phyloP scores from a whole-genome alignment of 1,284 basidiomycete genomes.

The Cutaneotrichosporon sp. region DNA sequence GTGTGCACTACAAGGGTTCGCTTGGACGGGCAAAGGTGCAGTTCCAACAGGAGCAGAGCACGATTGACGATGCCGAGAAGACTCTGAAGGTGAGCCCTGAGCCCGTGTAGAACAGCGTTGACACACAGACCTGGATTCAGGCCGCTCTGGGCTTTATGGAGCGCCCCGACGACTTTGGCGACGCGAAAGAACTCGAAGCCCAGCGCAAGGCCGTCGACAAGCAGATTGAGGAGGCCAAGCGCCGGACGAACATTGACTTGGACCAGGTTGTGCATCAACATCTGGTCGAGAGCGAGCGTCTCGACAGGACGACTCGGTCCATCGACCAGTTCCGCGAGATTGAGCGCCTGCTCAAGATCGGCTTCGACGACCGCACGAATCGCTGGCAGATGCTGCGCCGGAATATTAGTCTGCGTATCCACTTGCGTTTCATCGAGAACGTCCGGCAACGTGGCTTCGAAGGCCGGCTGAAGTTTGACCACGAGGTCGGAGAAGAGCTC shows the following conservation, averaged over 20 bases:
- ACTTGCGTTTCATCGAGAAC: constrained; percentile 75
- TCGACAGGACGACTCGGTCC: not conserved
- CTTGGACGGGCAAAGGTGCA: not conserved
- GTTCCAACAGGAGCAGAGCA: not conserved
- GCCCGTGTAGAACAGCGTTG: not conserved
- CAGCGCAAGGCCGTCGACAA: constrained; percentile 64
- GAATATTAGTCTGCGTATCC: constrained; percentile 81
- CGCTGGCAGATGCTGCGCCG: constrained; percentile 85
- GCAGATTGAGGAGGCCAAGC: constrained; percentile 69
- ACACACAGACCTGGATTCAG: constrained; percentile 21
- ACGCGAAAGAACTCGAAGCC: constrained; percentile 60
- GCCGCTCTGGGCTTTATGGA: not conserved
- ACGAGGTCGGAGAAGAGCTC: constrained; percentile 62
- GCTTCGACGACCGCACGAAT: constrained; percentile 59
- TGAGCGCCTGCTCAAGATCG: constrained; percentile 17
- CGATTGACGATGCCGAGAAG: not conserved
- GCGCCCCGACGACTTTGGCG: constrained; percentile 52
- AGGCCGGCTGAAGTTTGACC: constrained; percentile 76
- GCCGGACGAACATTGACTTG: constrained; percentile 71
- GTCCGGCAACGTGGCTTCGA: constrained; percentile 81
- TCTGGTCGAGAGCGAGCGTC: constrained; percentile 2
- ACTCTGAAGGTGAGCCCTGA: not conserved
- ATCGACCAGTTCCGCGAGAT: constrained; percentile 3
- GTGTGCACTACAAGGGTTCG: not conserved
- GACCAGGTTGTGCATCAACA: constrained; percentile 62